Percentiles rank a stretch among this genome's conserved stretches.
Conservation (phyloP, 2,329 filamentous ascomycete genomes). For the Fusarium redolens region DNA sequence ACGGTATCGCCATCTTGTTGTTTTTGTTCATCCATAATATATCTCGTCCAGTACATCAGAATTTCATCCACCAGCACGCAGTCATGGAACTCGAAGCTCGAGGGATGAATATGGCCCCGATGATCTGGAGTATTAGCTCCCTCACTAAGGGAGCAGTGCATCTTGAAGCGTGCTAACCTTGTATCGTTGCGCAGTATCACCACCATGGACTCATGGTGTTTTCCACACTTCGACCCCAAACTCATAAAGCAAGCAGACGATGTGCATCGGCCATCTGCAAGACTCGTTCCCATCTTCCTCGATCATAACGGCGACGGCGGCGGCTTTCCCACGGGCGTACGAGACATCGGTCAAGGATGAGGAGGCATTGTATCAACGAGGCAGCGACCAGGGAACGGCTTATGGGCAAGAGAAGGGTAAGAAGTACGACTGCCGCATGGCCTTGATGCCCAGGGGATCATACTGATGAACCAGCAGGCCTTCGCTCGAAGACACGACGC, state of each 20-base stretch:
- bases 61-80: not conserved
- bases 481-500: not conserved
- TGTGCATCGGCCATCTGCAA: not conserved
- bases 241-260: not conserved
- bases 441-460: too few relatives aligned
- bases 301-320: not conserved
- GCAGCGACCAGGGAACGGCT: not conserved
- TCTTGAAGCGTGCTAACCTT: not conserved
- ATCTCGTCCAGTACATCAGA: not conserved
- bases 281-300: not conserved
- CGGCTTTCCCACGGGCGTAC: not conserved
- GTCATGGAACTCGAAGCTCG: not conserved
- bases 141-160: rapidly evolving
- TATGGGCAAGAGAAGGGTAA: not conserved
- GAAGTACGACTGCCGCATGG: not conserved
- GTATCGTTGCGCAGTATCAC: not conserved
- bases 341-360: too few relatives aligned
- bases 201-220: conserved; percentile 4
- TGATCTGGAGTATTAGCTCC: too few relatives aligned
- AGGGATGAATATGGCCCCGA: rapidly evolving
- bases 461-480: not conserved
- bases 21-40: not conserved
- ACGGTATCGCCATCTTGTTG: not conserved
- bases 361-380: not conserved
- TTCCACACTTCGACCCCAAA: not conserved